Evolutionary conservation across 2,329 filamentous ascomycete species (phyloP).

Genomic region (Diaporthe citri): DNA sequence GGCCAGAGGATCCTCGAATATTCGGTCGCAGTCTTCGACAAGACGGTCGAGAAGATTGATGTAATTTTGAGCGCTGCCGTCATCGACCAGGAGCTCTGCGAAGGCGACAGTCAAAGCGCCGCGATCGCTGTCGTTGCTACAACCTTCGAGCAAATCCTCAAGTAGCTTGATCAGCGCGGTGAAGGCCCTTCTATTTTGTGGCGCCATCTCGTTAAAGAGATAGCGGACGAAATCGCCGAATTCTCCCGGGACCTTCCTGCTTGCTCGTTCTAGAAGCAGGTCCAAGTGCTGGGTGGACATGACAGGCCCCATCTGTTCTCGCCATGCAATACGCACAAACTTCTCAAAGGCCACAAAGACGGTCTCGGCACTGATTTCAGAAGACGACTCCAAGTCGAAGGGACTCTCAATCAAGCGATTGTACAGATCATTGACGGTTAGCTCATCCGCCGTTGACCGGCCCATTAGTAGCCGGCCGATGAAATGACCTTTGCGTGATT

Average conservation of each 20-base stretch:
- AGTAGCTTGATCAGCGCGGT: slow-evolving; percentile 87
- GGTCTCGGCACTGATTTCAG: slow-evolving; percentile 83
- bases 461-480: slow-evolving; percentile 82
- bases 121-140: slow-evolving; percentile 89
- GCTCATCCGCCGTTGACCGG: slow-evolving; percentile 78
- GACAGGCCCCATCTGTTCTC: slow-evolving; percentile 86
- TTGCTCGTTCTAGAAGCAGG: slow-evolving; percentile 77
- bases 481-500: slow-evolving; percentile 88
- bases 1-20: slow-evolving; percentile 77
- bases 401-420: slow-evolving; percentile 89
- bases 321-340: slow-evolving; percentile 90
- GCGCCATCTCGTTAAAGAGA: slow-evolving; percentile 75
- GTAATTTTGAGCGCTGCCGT: slow-evolving; percentile 83
- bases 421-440: slow-evolving; percentile 89
- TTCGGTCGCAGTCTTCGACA: slow-evolving; percentile 87
- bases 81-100: slow-evolving; percentile 84
- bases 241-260: slow-evolving; percentile 77
- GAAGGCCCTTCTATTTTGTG: slow-evolving; percentile 81
- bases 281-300: slow-evolving; percentile 79
- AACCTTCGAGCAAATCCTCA: slow-evolving; percentile 88
- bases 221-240: slow-evolving; percentile 78
- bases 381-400: slow-evolving; percentile 79
- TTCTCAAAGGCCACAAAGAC: slow-evolving; percentile 95
- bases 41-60: slow-evolving; percentile 90
- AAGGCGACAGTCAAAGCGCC: slow-evolving; percentile 91